A percentile compares a stretch with the other conserved stretches of the same genome.
These are phyloP conservation scores for Pilasporangium apinafurcum DNA, from an alignment of 352 stramenopile species.

Conservation along the genomic window DNA sequence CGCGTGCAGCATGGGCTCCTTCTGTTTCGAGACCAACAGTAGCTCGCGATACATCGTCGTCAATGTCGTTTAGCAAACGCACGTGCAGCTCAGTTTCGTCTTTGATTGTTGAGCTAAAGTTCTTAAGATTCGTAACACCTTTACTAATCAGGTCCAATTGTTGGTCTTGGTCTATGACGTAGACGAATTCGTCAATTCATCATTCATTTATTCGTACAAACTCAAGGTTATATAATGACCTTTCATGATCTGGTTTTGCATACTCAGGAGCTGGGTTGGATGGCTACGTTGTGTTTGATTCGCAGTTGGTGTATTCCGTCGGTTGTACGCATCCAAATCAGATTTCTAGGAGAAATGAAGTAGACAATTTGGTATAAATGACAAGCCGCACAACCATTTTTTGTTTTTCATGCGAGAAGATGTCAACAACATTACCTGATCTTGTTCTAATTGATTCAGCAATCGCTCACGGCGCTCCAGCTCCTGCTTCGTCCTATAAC, in stretches of 20 bases:
- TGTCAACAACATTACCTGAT: slow-evolving; percentile 34
- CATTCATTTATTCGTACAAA: too few relatives aligned
- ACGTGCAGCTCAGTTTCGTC: slow-evolving; percentile 88
- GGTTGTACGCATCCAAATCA: slow-evolving; percentile 77
- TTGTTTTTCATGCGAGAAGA: too few relatives aligned
- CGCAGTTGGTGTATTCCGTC: slow-evolving; percentile 16
- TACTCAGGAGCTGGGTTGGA: slow-evolving; percentile 51
- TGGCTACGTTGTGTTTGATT: slow-evolving; percentile 25
- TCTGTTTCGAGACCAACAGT: slow-evolving; percentile 84
- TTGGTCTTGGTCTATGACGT: slow-evolving; percentile 74
- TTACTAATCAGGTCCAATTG: slow-evolving; percentile 79
- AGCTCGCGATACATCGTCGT: slow-evolving; percentile 78
- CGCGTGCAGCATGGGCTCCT: slow-evolving; percentile 64
- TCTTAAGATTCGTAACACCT: slow-evolving; percentile 79
- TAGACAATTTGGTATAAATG: too few relatives aligned
- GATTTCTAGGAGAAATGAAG: slow-evolving; percentile 37
- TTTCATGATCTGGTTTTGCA: slow-evolving; percentile 90
- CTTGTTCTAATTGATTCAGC: slow-evolving; percentile 49
- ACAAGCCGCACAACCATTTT: too few relatives aligned
- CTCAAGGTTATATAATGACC: slow-evolving; percentile 8
- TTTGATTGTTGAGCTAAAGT: slow-evolving; percentile 83
- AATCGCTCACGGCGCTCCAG: slow-evolving; percentile 61
- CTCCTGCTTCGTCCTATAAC: slow-evolving; percentile 54
- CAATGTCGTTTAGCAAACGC: slow-evolving; percentile 84
- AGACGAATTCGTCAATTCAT: too few relatives aligned